A percentile compares a stretch with the other conserved stretches of the same genome.
phyloP scores from a whole-genome alignment of 768 basidiomycete genomes.

The Kockovaella imperatae region DNA sequence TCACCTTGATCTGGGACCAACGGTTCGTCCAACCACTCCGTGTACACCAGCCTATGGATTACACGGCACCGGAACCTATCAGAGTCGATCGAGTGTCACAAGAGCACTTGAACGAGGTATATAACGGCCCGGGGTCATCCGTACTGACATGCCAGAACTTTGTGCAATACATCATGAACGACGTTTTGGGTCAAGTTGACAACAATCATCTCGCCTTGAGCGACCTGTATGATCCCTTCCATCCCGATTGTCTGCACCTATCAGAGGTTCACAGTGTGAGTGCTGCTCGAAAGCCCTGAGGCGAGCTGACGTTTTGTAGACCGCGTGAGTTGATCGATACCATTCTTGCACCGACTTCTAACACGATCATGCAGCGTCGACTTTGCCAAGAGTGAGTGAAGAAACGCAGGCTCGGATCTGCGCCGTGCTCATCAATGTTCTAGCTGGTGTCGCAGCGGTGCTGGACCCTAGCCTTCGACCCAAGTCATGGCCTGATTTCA shows the following conservation, averaged over 20 bases:
- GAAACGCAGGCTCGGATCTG: neutral
- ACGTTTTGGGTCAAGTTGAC: constrained; percentile 43
- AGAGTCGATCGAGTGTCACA: constrained; percentile 29
- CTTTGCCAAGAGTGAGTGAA: constrained; percentile 41
- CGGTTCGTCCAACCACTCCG: constrained; percentile 28
- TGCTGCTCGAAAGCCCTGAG: neutral
- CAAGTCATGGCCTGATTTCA: constrained; percentile 40
- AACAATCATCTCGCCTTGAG: constrained; percentile 37
- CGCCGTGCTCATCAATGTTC: neutral
- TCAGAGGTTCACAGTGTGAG: constrained; percentile 39
- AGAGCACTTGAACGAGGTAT: constrained; percentile 32
- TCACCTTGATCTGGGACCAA: constrained; percentile 43
- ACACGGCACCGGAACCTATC: constrained; percentile 30
- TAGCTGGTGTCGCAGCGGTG: constrained; percentile 34
- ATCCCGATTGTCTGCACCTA: constrained; percentile 24
- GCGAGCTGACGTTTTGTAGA: constrained; percentile 16
- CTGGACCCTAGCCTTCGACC: constrained; percentile 22
- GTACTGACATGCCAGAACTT: constrained; percentile 34
- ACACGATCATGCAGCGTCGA: constrained; percentile 28
- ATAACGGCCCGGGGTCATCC: too few species aligned
- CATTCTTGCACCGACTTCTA: neutral
- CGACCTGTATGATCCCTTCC: constrained; percentile 20
- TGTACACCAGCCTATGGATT: constrained; percentile 34
- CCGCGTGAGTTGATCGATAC: constrained; percentile 14
- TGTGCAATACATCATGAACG: constrained; percentile 41